Conservation (phyloP, 768 basidiomycete species). For the Hygrophorus russula region DNA sequence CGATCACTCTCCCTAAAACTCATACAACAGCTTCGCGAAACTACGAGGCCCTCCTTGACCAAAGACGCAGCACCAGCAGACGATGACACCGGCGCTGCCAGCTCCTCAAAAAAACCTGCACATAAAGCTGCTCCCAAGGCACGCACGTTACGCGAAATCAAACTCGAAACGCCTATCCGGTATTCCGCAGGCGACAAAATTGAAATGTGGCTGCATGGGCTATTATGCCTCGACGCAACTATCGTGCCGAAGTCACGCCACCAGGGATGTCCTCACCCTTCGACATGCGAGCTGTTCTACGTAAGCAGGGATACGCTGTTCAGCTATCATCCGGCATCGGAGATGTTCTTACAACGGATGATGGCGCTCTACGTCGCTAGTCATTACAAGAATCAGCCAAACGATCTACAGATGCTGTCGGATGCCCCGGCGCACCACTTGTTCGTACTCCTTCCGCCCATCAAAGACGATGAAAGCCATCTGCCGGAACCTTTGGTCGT, state of each 20-base stretch:
- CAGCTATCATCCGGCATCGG: constrained; percentile 95
- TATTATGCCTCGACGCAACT: constrained; percentile 88
- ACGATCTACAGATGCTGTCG: constrained; percentile 93
- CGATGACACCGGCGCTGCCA: constrained; percentile 18
- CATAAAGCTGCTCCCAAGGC: constrained; percentile 52
- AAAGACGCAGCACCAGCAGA: constrained; percentile 45
- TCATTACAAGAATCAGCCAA: constrained; percentile 99
- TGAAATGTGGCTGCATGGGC: constrained; percentile 86
- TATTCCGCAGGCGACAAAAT: constrained; percentile 80
- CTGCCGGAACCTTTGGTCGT: constrained; percentile 95
- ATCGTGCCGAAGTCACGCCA: constrained; percentile 30
- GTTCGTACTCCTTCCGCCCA: constrained; percentile 89
- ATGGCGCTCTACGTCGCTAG: constrained; percentile 96
- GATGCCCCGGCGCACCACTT: constrained; percentile 97
- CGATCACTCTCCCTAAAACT: constrained; percentile 96
- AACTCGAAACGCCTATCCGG: constrained; percentile 90
- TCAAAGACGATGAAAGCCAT: constrained; percentile 81
- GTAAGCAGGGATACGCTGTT: constrained; percentile 94
- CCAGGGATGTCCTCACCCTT: constrained; percentile 89
- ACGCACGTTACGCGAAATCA: constrained; percentile 83
- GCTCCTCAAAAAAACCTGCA: constrained; percentile 40
- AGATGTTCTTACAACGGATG: constrained; percentile 95
- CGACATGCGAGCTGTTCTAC: constrained; percentile 89
- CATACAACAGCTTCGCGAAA: constrained; percentile 92
- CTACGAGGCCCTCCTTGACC: constrained; percentile 66